These are phyloP conservation scores for Geosmithia flava DNA, from an alignment of 2,329 filamentous ascomycete species.

Conservation along the genomic window DNA sequence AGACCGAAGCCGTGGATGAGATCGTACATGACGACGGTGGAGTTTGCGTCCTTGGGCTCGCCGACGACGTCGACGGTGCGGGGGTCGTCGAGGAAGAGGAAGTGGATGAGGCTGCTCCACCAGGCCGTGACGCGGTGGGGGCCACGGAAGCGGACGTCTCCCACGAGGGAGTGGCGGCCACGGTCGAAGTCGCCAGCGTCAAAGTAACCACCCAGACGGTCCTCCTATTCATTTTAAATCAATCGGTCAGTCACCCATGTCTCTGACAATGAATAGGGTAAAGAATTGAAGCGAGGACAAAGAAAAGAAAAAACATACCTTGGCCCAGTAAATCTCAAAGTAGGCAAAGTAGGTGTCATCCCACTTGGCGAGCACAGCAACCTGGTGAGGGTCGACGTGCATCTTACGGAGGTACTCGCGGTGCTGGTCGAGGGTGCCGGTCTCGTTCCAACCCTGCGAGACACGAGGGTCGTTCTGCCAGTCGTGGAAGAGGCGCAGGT, in stretches of 20 bases:
- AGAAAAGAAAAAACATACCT: constrained; percentile 21
- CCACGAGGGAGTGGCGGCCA: constrained; percentile 45
- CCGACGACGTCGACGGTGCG: constrained; percentile 46
- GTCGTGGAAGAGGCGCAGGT: constrained; percentile 59
- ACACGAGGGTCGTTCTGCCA: constrained; percentile 82
- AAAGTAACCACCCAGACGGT: constrained; percentile 44
- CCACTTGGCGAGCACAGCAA: constrained; percentile 59
- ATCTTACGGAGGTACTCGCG: constrained; percentile 56
- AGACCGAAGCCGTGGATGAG: constrained; percentile 61
- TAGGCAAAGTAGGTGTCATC: constrained; percentile 63
- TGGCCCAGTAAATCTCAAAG: constrained; percentile 69
- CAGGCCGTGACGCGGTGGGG: constrained; percentile 48
- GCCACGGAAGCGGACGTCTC: constrained; percentile 46
- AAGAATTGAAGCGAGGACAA: background rate
- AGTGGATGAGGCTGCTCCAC: constrained; percentile 52
- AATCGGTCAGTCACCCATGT: background rate
- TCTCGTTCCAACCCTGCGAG: constrained; percentile 69
- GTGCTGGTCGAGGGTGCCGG: constrained; percentile 63
- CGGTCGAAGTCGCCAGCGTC: constrained; percentile 42
- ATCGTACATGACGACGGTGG: constrained; percentile 61
- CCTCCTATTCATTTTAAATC: constrained; percentile 25
- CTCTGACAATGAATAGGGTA: no score
- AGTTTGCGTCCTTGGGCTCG: constrained; percentile 62
- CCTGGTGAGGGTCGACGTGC: constrained; percentile 59
- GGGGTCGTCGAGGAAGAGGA: constrained; percentile 48